Percentiles rank a stretch among this genome's conserved stretches.
phyloP scores from a whole-genome alignment of 2,329 filamentous ascomycete species.

The Epichloe hybrida region DNA sequence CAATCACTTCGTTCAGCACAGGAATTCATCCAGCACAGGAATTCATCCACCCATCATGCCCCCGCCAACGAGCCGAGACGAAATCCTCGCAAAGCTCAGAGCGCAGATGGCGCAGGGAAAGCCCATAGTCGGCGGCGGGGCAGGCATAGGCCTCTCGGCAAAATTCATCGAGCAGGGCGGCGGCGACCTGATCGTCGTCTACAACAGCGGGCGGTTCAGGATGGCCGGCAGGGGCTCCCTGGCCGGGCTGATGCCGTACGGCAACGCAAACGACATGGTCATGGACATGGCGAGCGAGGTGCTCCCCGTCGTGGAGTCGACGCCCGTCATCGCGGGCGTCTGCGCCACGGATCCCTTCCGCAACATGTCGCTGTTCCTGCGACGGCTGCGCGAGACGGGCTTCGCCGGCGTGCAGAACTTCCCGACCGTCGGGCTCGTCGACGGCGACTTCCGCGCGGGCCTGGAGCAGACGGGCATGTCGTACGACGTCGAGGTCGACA shows the following conservation, averaged over 20 bases:
- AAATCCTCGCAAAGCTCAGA: conserved; percentile 43
- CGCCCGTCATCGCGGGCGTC: conserved; percentile 56
- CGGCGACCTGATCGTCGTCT: conserved; percentile 57
- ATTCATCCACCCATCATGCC: conserved; percentile 26
- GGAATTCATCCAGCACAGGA: no score
- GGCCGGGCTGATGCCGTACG: conserved; percentile 58
- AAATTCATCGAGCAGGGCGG: conserved; percentile 58
- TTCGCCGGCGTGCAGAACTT: conserved; percentile 64
- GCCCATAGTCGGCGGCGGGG: conserved; percentile 54
- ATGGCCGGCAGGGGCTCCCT: conserved; percentile 60
- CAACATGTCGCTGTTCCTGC: conserved; percentile 45
- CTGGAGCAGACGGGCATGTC: conserved; percentile 63
- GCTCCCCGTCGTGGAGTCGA: conserved; percentile 47
- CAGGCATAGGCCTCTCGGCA: conserved; percentile 56
- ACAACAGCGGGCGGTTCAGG: conserved; percentile 58
- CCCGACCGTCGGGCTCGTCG: conserved; percentile 57
- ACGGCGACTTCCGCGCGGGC: conserved; percentile 52
- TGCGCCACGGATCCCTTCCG: conserved; percentile 60
- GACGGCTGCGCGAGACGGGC: conserved; percentile 45
- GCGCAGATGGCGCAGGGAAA: conserved; percentile 39
- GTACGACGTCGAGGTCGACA: conserved; percentile 52
- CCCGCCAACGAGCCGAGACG: conserved; percentile 40
- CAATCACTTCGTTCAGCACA: no score
- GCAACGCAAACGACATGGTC: conserved; percentile 56
- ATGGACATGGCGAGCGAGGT: conserved; percentile 58